These are phyloP conservation scores for Dactylellina parvicollis DNA, from an alignment of 2,329 filamentous ascomycete genomes.

Conservation along the genomic window DNA sequence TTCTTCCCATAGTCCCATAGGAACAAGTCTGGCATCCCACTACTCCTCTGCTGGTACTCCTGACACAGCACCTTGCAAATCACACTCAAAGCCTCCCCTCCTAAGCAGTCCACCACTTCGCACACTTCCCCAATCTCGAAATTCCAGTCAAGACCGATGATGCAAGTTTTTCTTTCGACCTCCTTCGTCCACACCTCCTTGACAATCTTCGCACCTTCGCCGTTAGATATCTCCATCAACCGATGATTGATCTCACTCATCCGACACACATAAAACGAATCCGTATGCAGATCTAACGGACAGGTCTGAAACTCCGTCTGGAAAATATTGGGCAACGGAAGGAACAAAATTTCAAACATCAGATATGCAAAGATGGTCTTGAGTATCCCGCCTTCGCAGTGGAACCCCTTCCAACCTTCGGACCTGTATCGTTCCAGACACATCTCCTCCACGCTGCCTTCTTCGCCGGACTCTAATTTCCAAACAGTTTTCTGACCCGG, in stretches of 20 bases:
- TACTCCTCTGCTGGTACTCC: slow-evolving; percentile 86
- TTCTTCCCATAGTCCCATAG: slow-evolving; percentile 73
- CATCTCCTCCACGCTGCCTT: slow-evolving; percentile 93
- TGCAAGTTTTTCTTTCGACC: slow-evolving; percentile 76
- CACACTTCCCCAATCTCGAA: slow-evolving; percentile 81
- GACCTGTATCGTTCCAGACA: slow-evolving; percentile 85
- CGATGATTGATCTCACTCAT: slow-evolving; percentile 88
- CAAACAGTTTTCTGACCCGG: slow-evolving; percentile 76
- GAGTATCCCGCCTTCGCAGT: slow-evolving; percentile 89
- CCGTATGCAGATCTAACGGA: slow-evolving; percentile 89
- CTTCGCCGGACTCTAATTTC: slow-evolving; percentile 74
- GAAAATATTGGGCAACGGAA: slow-evolving; percentile 95
- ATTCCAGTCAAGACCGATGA: slow-evolving; percentile 92
- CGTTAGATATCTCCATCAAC: slow-evolving; percentile 86
- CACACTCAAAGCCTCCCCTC: slow-evolving; percentile 79
- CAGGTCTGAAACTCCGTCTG: slow-evolving; percentile 95
- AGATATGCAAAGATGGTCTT: slow-evolving; percentile 91
- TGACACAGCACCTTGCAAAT: slow-evolving; percentile 94
- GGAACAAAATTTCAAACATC: slow-evolving; percentile 91
- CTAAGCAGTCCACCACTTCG: slow-evolving; percentile 81
- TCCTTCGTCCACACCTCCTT: slow-evolving; percentile 75
- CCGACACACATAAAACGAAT: slow-evolving; percentile 87
- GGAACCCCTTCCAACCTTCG: slow-evolving; percentile 92
- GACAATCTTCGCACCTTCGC: slow-evolving; percentile 74
- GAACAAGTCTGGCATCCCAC: slow-evolving; percentile 91